Base-by-base conservation (phyloP, 148 eudicot genomes). In the Fallopia convolvulus region DNA sequence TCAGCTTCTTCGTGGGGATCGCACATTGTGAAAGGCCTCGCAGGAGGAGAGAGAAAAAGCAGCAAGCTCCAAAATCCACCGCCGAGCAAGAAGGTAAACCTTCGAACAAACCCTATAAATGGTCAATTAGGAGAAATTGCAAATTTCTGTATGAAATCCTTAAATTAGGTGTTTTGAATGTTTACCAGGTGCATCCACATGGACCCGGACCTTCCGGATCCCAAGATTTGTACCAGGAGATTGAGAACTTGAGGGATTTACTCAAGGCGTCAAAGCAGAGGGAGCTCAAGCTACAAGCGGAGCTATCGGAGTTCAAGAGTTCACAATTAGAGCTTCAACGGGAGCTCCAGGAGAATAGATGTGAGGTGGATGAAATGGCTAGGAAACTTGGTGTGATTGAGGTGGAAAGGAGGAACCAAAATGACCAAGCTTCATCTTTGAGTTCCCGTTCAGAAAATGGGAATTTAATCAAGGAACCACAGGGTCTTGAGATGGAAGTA, bases 241-340 rank as follows among this genome's bases (percentile, higher is more conserved):
- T 92, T n/a, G 97, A 90, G 74, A 90, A 87, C 32, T 78, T 90
- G 77, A 87, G 97, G 84, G 86, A 81, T 41, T 79, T 87, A 77
- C 83, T 92, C 21, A 89, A 84, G 74, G 94, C 88, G 71, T 90
- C 94, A 3, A 92, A 90, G 85, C 91, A 85, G 15, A 86, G 90
- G 83, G 97, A 92, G 81, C 49, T 75, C 6, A 84, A 84, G n/a
- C 75, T 92, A 85, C 94, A 87, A 74, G 83, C 81, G 18, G 92
- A 92, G 84, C 77, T 92, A 21, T 79, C 75, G 0, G 90, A 92
- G 77, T 76, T 68, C 56, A 90, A 78, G 80, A 76, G 82, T 11
- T 44, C 75, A 50, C 84, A 80, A 61, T 63, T 79, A 70, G 93
- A 88, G 68, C 83, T 88, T 46, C 88, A 87, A 76, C 80, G 79